phyloP scores from a whole-genome alignment of 805 yeast species.

The Barnettozyma wickerhamii region DNA sequence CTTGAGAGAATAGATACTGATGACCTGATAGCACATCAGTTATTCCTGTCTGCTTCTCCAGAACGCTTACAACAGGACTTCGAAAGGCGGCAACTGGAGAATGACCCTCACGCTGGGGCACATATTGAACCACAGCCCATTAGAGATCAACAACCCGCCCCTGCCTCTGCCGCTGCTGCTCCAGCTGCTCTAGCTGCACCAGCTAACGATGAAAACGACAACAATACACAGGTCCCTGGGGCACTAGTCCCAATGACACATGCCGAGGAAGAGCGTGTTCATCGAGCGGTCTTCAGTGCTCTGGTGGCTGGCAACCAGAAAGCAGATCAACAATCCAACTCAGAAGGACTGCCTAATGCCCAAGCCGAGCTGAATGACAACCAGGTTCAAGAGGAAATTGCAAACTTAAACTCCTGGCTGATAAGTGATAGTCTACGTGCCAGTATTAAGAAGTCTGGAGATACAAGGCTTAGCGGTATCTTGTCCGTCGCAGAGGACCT shows the following conservation, averaged over 20 bases:
- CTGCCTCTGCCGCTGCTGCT: no score
- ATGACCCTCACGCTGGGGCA: conserved; percentile 1
- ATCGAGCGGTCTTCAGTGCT: no score
- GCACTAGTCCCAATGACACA: no score
- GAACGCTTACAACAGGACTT: conserved; percentile 6
- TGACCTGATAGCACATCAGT: conserved; percentile 8
- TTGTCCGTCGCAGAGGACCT: conserved; percentile 75
- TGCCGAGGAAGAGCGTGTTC: no score
- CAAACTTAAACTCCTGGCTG: conserved; percentile 9
- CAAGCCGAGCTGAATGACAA: conserved; percentile 1
- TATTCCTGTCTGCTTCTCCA: conserved; percentile 12
- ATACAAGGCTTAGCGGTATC: conserved; percentile 34
- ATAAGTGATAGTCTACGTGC: conserved; percentile 7
- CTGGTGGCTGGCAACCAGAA: no score
- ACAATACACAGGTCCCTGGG: no score
- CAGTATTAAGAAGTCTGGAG: conserved; percentile 8
- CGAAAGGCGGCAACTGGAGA: not conserved
- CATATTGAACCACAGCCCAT: conserved; percentile 1
- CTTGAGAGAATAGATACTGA: conserved; percentile 36
- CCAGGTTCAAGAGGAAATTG: conserved; percentile 3
- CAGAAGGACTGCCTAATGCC: no score
- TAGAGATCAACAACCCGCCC: not conserved
- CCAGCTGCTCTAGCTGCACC: no score
- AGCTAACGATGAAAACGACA: no score
- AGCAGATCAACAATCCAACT: no score